Evolutionary conservation across 768 basidiomycete genomes (phyloP).

Genomic region (Psilocybe sp.): DNA sequence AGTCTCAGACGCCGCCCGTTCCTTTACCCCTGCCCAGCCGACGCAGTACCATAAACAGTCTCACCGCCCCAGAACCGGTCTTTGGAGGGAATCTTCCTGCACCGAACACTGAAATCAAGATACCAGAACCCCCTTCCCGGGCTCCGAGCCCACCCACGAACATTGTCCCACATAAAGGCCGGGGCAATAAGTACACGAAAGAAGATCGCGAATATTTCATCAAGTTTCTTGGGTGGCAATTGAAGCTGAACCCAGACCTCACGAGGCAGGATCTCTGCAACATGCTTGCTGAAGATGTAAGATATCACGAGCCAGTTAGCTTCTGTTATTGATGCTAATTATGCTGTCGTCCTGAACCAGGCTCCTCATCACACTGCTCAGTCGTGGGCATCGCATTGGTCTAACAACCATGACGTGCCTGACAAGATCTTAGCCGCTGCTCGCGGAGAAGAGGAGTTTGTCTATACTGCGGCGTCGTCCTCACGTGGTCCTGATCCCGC

Average conservation of each 20-base stretch:
- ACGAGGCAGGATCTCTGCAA: slow-evolving; percentile 54
- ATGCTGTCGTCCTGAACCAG: slow-evolving; percentile 27
- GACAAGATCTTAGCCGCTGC: slow-evolving; percentile 59
- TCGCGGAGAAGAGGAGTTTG: slow-evolving; percentile 21
- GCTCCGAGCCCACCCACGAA: slow-evolving; percentile 65
- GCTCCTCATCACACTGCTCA: slow-evolving; percentile 62
- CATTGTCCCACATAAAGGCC: slow-evolving; percentile 36
- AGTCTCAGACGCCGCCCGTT: slow-evolving; percentile 20
- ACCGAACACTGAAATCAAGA: slow-evolving; percentile 56
- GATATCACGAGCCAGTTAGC: neutral
- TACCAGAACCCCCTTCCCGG: slow-evolving; percentile 63
- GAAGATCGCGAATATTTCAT: slow-evolving; percentile 68
- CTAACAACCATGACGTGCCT: slow-evolving; percentile 58
- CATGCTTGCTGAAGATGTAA: slow-evolving; percentile 55
- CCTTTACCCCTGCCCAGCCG: slow-evolving; percentile 26
- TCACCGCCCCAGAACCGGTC: slow-evolving; percentile 50
- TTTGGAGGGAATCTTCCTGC: slow-evolving; percentile 49
- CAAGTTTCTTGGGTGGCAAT: slow-evolving; percentile 61
- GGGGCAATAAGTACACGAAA: slow-evolving; percentile 62
- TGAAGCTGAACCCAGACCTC: slow-evolving; percentile 51
- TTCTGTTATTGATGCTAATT: neutral
- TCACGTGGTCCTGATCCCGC: neutral
- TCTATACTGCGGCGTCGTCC: slow-evolving; percentile 12
- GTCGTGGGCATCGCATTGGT: slow-evolving; percentile 73
- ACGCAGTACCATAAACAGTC: slow-evolving; percentile 58